A percentile compares a stretch with the other conserved stretches of the same genome.
Conservation (phyloP, 441 rosid species). For the Adansonia rubrostipa region DNA sequence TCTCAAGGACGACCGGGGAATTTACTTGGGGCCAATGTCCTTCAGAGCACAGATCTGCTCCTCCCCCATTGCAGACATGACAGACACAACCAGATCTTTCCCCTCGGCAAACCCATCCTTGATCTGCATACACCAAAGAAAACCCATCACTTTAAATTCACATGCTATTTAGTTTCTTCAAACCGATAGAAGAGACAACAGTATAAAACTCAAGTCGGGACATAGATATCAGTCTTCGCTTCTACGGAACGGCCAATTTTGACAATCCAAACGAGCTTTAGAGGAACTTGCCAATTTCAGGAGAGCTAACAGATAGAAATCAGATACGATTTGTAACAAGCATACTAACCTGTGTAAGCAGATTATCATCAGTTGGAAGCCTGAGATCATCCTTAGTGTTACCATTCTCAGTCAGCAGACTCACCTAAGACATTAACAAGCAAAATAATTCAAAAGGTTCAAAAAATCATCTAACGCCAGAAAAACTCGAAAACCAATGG, state of each 20-base stretch:
- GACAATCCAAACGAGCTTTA: neutral
- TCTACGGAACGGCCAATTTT: too few relatives aligned
- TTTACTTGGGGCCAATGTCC: constrained; percentile 80
- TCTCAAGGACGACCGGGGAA: neutral
- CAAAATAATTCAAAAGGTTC: neutral
- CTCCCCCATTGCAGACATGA: constrained; percentile 94
- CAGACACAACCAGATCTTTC: constrained; percentile 78
- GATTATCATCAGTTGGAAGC: constrained; percentile 79
- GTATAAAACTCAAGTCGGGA: too few relatives aligned
- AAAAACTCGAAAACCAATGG: neutral
- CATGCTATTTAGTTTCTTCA: neutral
- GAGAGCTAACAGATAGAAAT: neutral
- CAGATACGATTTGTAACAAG: neutral
- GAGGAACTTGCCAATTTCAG: neutral
- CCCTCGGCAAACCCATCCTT: constrained; percentile 79
- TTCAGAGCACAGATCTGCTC: constrained; percentile 89
- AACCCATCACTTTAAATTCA: constrained; percentile 53
- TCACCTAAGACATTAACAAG: constrained; percentile 55
- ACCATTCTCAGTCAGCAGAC: constrained; percentile 84
- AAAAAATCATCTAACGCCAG: neutral
- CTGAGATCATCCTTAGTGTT: constrained; percentile 90
- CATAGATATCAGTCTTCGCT: neutral
- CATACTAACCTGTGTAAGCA: constrained; percentile 59
- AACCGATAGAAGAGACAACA: neutral
- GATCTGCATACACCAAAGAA: constrained; percentile 65